Conservation (phyloP, 805 yeast genomes). For the Wickerhamiella slavikovae region DNA sequence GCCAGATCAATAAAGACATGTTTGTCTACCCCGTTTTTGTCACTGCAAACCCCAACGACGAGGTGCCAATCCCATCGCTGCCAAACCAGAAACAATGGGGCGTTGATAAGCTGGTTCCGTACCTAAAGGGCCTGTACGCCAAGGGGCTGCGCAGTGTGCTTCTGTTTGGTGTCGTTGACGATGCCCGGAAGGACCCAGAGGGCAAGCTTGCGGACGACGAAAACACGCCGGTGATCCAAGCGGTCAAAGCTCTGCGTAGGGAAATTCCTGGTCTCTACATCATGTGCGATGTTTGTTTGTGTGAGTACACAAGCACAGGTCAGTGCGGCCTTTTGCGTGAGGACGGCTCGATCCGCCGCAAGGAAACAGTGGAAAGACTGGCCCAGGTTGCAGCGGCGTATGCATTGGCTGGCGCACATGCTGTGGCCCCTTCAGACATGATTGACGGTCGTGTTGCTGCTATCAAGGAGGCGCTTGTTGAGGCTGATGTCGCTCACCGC, state of each 20-base stretch:
- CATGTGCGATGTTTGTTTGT: slow-evolving; percentile 86
- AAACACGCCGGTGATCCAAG: slow-evolving; percentile 77
- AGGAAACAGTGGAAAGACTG: slow-evolving; percentile 52
- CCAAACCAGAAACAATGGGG: slow-evolving; percentile 86
- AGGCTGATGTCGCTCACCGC: slow-evolving; percentile 66
- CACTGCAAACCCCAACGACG: slow-evolving; percentile 65
- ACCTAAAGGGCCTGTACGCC: slow-evolving; percentile 42
- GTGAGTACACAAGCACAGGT: slow-evolving; percentile 96
- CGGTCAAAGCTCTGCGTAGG: slow-evolving; percentile 41
- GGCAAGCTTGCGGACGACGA: slow-evolving; percentile 95
- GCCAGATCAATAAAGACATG: slow-evolving; percentile 69
- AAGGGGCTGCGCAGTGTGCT: slow-evolving; percentile 79
- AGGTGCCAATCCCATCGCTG: slow-evolving; percentile 46
- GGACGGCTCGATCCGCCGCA: slow-evolving; percentile 54
- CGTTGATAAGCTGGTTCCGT: slow-evolving; percentile 53
- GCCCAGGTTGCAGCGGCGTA: slow-evolving; percentile 92
- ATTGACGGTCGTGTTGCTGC: slow-evolving; percentile 85
- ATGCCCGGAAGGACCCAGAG: slow-evolving; percentile 51
- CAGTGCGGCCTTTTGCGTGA: slow-evolving; percentile 85
- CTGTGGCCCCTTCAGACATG: slow-evolving; percentile 96
- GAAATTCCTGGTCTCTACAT: slow-evolving; percentile 69
- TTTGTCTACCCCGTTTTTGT: slow-evolving; percentile 84
- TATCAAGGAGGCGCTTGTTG: slow-evolving; percentile 67
- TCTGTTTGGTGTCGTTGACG: slow-evolving; percentile 70
- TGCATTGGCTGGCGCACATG: slow-evolving; percentile 87